These are phyloP conservation scores for Komagataea norvegica DNA, from an alignment of 1,139 yeast genomes.

Conservation along the genomic window DNA sequence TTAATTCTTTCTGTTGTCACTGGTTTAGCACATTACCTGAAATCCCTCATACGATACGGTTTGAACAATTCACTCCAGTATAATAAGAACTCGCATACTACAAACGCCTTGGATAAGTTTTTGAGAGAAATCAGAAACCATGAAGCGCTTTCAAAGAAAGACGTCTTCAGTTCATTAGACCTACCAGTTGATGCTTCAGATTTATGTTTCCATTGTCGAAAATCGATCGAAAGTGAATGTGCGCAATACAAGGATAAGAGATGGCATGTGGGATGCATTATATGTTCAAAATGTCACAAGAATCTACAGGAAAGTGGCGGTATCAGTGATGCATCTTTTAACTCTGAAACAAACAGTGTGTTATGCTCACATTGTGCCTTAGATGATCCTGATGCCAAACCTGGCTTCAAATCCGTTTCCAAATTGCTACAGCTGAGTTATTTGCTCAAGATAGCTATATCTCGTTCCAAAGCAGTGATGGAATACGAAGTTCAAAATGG, in stretches of 20 bases:
- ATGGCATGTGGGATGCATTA: conserved; percentile 79
- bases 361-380: conserved; percentile 57
- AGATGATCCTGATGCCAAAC: conserved; percentile 41
- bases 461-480: conserved; percentile 72
- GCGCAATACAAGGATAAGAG: conserved; percentile 55
- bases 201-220: conserved; percentile 63
- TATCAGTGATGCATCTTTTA: conserved; percentile 43
- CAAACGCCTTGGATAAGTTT: conserved; percentile 60
- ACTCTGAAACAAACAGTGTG: conserved; percentile 35
- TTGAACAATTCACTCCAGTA: conserved; percentile 67
- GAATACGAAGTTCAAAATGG: conserved; percentile 33
- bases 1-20: conserved; percentile 75
- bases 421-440: conserved; percentile 71
- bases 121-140: conserved; percentile 49
- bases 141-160: conserved; percentile 37
- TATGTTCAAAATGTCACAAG: conserved; percentile 52
- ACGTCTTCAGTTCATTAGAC: conserved; percentile 39
- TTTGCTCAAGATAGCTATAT: conserved; percentile 76
- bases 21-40: conserved; percentile 89
- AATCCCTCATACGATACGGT: conserved; percentile 78
- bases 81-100: conserved; percentile 54
- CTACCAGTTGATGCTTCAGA: conserved; percentile 72
- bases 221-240: conserved; percentile 82
- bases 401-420: conserved; percentile 62
- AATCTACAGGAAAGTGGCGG: conserved; percentile 34